Evolutionary conservation across 768 basidiomycete species (phyloP), one percentile per base, ranked within the genome.

Genomic region (Leucosporidium creatinivorum): DNA sequence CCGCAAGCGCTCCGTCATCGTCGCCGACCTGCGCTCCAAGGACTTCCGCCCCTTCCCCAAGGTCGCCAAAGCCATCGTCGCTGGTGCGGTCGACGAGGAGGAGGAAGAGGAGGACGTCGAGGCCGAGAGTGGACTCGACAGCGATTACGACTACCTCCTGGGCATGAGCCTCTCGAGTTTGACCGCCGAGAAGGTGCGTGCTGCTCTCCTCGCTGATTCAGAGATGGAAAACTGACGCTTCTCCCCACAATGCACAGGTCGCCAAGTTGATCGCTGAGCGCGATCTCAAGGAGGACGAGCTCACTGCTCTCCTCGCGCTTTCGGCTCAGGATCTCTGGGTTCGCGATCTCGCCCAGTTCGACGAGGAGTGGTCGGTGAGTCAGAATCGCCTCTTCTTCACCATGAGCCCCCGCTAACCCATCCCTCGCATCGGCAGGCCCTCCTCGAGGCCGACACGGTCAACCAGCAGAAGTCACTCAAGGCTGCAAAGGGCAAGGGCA

Each of bases 91-190:
- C 0, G 88, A 85, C 66, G 81, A 83, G 4, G 83, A 85, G 5
- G 83, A 81, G 2, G 82, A 80, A 4, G 84, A 83, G 4, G 84
- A 83, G 10, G 85, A 81, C 19, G 84, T 78, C 58, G 77, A 79
- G 18, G 78, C 74, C 23, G 75, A 76, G 13, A 80, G 75, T 7
- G 82, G 80, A 51, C 78, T 79, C 17, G 73, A 80, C 7, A 82
- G 82, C 33, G 93, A 97, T 79, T 99, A 82, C 76, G 93, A 99
- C 76, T 98, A 99, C 79, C 79, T 99, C 61, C 80, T 99, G 66
- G 86, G 90, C 21, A 98, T 99, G 94, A 81, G 91, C 1, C 94
- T 99, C 75, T 93, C 85, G 82, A 94, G 88, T 79, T 81, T 99
- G 81, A 99, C 94, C 0, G 87, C 84, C 74, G 94, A 98, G 79